Evolutionary conservation across 495 filamentous ascomycete genomes (phyloP), one percentile per base, ranked within the genome.

Genomic region (Parathielavia appendiculata): DNA sequence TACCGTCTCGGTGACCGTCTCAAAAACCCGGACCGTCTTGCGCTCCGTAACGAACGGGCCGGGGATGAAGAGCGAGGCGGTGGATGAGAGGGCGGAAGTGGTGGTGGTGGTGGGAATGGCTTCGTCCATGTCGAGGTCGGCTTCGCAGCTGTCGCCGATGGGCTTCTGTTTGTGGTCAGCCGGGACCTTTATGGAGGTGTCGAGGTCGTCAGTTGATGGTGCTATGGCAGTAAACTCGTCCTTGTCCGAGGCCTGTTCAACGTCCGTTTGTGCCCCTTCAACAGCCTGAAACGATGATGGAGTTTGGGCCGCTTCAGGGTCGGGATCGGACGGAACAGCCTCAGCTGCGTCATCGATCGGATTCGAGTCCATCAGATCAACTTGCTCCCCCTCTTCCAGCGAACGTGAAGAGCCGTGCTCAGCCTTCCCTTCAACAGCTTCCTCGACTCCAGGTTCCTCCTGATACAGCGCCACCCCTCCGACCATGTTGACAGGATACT

Each of bases 11-110:
- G 71, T 69, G 0, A 69, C 57, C 10, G 69, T 54, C 54, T 75
- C 70, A 23, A 71, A 64, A 10, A 77, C 64, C 34, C 64, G 65
- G 20, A 74, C 64, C 0, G 71, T 66, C 51, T 60, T 73, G 54
- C 66, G 67, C 59, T 70, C 60, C 4, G 61, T 72, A 6, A 73
- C 58, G 0, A 59, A 48, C 22, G 65, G 53, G 17, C 54, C 44
- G 45, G 44, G 53, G 19, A 61, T 23, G 26, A 61, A 61, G 40
- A 46, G 19, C 10, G 45, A 48, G 30, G 32, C 26, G n/a, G 55
- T 41, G 13, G 59, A 40, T 16, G 54, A 19, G 19, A 40, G 22
- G 5, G 35, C 34, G 17, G 54, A 45, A n/a, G n/a, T n/a, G n/a
- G 19, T 17, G 41, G 45, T 19, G 17, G 39, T 17, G 7, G 48